Conservation (phyloP, 2,329 filamentous ascomycete species). For the Fusarium sp. region DNA sequence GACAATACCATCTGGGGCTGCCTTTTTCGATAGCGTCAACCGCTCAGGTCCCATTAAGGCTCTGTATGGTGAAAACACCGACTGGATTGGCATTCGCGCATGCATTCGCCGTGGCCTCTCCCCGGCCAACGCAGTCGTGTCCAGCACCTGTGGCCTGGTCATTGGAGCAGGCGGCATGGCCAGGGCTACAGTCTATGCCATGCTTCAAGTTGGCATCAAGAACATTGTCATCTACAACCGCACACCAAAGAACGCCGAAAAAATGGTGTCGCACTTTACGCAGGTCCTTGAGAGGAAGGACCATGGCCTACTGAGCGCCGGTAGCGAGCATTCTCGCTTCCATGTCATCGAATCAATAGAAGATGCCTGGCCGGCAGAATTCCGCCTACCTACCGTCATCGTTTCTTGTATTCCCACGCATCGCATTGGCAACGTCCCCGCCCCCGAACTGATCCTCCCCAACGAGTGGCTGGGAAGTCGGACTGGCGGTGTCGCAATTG, state of each 20-base stretch:
- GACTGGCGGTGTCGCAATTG: slow-evolving; percentile 79
- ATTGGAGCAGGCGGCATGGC: slow-evolving; percentile 80
- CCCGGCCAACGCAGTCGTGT: slow-evolving; percentile 72
- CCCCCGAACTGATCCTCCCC: slow-evolving; percentile 76
- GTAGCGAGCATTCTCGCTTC: slow-evolving; percentile 57
- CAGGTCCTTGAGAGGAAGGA: slow-evolving; percentile 57
- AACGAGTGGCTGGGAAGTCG: slow-evolving; percentile 74
- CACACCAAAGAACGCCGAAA: slow-evolving; percentile 71
- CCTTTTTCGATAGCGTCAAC: slow-evolving; percentile 63
- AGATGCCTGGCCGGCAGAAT: slow-evolving; percentile 71
- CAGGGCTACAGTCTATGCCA: slow-evolving; percentile 78
- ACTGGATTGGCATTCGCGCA: slow-evolving; percentile 81
- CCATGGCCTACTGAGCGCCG: slow-evolving; percentile 54
- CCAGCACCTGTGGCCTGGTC: slow-evolving; percentile 64
- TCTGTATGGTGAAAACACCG: slow-evolving; percentile 81
- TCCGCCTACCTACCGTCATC: slow-evolving; percentile 75
- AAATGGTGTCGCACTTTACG: slow-evolving; percentile 76
- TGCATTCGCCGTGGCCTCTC: slow-evolving; percentile 78
- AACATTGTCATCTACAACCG: slow-evolving; percentile 81
- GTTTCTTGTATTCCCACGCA: slow-evolving; percentile 81
- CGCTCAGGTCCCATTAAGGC: slow-evolving; percentile 73
- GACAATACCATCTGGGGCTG: slow-evolving; percentile 63
- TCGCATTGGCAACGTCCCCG: slow-evolving; percentile 68
- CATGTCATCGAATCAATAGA: slow-evolving; percentile 66
- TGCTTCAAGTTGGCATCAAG: slow-evolving; percentile 79